These are phyloP conservation scores for Porpolomopsis calyptriformis DNA, from an alignment of 768 basidiomycete species.

Conservation along the genomic window DNA sequence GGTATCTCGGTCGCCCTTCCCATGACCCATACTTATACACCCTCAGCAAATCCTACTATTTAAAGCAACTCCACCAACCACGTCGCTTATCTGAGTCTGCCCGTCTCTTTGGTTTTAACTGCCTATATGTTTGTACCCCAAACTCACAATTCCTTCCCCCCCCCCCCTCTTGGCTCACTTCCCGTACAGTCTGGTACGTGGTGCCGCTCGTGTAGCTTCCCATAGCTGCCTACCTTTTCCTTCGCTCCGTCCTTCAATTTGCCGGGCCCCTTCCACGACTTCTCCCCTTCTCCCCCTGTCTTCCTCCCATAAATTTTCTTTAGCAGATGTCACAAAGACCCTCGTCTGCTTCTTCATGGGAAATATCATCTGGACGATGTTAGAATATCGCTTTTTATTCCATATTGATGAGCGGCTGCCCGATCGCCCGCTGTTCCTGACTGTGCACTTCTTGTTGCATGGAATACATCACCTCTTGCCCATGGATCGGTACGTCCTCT, in stretches of 20 bases:
- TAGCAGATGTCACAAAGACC: constrained; percentile 42
- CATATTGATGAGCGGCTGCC: constrained; percentile 85
- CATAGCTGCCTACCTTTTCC: constrained; percentile 67
- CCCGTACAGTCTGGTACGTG: constrained; percentile 87
- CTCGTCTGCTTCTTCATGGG: constrained; percentile 69
- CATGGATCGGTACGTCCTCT: constrained; percentile 64
- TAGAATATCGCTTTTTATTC: constrained; percentile 98
- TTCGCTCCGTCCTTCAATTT: constrained; percentile 78
- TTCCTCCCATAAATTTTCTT: constrained; percentile 37
- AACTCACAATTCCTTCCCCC: neutral
- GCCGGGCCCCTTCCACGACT: constrained; percentile 48
- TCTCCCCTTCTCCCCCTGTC: constrained; percentile 47
- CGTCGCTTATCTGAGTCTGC: constrained; percentile 77
- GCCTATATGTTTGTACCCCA: constrained; percentile 53
- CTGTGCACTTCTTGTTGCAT: constrained; percentile 85
- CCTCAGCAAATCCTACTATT: constrained; percentile 94
- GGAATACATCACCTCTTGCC: constrained; percentile 97
- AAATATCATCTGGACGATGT: constrained; percentile 84
- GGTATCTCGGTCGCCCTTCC: constrained; percentile 28
- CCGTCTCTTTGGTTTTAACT: constrained; percentile 71
- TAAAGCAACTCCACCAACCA: constrained; percentile 95
- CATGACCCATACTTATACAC: constrained; percentile 1
- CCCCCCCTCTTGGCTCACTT: constrained; percentile 43
- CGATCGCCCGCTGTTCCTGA: constrained; percentile 68
- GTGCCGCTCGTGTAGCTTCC: constrained; percentile 90